Conservation (phyloP, 2,329 filamentous ascomycete species). For the Hirsutella rhossiliensis region DNA sequence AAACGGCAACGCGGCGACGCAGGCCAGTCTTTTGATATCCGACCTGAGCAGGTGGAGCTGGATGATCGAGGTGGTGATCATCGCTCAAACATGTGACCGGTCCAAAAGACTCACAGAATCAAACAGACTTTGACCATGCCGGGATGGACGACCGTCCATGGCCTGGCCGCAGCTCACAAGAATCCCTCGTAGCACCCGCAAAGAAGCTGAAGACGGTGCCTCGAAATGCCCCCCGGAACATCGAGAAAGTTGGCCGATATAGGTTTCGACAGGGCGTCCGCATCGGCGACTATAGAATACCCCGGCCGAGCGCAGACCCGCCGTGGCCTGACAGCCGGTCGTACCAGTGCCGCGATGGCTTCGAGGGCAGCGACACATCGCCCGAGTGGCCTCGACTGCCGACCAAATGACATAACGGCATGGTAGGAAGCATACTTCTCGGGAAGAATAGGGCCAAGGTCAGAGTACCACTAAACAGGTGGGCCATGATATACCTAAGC, state of each 20-base stretch:
- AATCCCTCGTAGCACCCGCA: neutral
- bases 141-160: neutral
- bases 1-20: too few species aligned
- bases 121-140: too few species aligned
- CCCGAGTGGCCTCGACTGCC: constrained; percentile 7
- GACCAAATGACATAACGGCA: neutral
- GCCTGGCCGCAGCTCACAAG: neutral
- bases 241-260: constrained; percentile 14
- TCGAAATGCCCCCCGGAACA: constrained; percentile 11
- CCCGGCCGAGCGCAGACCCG: neutral
- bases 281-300: constrained; percentile 16
- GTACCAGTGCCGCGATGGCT: constrained; percentile 19
- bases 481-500: neutral
- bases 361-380: constrained; percentile 11
- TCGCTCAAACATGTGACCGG: too few species aligned
- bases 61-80: too few species aligned
- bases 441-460: neutral
- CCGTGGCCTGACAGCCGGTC: constrained; percentile 4
- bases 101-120: too few species aligned
- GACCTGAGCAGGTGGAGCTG: too few species aligned
- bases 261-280: constrained; percentile 15
- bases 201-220: constrained; percentile 13
- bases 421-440: neutral
- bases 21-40: too few species aligned
- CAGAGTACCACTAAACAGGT: neutral